Evolutionary conservation across 176 grass and related monocot species (phyloP).

Genomic region (Themeda triandra): DNA sequence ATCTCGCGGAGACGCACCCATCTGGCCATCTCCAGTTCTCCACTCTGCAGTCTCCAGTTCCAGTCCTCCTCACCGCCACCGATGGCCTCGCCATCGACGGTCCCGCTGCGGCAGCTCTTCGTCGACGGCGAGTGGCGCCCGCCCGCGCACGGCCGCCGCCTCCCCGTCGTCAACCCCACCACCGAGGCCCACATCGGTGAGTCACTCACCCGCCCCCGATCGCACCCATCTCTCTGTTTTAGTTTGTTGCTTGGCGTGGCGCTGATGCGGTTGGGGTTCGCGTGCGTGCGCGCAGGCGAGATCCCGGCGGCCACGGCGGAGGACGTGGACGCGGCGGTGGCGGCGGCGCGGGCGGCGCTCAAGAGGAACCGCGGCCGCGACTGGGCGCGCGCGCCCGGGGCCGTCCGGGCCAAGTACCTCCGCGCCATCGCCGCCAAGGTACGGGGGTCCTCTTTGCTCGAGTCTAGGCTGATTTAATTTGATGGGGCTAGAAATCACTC

Average conservation of each 20-base stretch:
- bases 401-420: constrained; percentile 86
- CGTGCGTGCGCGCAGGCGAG: constrained; percentile 50
- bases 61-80: not conserved
- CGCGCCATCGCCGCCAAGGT: constrained; percentile 96
- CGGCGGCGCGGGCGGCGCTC: constrained; percentile 69
- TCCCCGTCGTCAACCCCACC: constrained; percentile 81
- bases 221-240: not conserved
- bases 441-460: not conserved
- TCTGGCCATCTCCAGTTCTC: too few relatives aligned
- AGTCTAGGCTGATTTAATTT: not conserved
- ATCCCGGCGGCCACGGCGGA: constrained; percentile 84
- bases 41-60: not conserved
- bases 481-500: not conserved
- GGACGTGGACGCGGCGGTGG: constrained; percentile 90
- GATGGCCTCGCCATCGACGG: constrained; percentile 19
- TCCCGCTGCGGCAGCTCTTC: constrained; percentile 75
- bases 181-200: constrained; percentile 77
- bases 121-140: constrained; percentile 85
- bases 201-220: not conserved
- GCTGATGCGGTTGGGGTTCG: not conserved
- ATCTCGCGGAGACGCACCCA: not conserved
- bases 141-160: constrained; percentile 57
- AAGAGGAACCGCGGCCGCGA: constrained; percentile 78
- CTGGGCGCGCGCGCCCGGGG: constrained; percentile 77
- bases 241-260: not conserved